Evolutionary conservation across 108 stramenopile genomes (phyloP).

Genomic region (Tribonema minus): DNA sequence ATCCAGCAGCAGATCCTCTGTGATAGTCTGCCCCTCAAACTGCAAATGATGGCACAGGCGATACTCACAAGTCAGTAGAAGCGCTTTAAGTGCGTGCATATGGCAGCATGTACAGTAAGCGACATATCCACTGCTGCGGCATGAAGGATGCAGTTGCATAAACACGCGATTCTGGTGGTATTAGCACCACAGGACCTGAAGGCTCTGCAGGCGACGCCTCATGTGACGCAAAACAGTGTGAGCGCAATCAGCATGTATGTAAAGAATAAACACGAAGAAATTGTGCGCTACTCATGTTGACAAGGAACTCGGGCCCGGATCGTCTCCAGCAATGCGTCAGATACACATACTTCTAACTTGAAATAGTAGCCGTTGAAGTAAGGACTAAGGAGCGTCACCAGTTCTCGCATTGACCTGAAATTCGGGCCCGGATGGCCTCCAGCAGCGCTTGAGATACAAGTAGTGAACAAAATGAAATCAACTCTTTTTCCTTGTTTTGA

Average conservation of each 20-base stretch:
- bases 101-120: not conserved
- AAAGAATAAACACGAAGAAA: not conserved
- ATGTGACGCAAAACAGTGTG: not conserved
- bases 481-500: not conserved
- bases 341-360: not conserved
- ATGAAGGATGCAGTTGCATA: not conserved
- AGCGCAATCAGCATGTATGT: not conserved
- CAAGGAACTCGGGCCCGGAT: not conserved
- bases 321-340: not conserved
- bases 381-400: not conserved
- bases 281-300: not conserved
- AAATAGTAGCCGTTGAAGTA: too few species aligned
- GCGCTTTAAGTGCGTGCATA: constrained; percentile 1
- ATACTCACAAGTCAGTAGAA: too few species aligned
- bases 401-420: not conserved
- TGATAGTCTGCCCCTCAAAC: constrained; percentile 1
- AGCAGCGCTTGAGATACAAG: not conserved
- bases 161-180: not conserved
- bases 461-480: not conserved
- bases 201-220: not conserved
- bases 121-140: not conserved
- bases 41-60: constrained; percentile 18
- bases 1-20: constrained; percentile 1
- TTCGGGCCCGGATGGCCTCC: not conserved
- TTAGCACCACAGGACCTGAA: not conserved